Evolutionary conservation across 2,329 filamentous ascomycete genomes (phyloP), one percentile per base, ranked within the genome.

Genomic region (Scedosporium apiospermum): DNA sequence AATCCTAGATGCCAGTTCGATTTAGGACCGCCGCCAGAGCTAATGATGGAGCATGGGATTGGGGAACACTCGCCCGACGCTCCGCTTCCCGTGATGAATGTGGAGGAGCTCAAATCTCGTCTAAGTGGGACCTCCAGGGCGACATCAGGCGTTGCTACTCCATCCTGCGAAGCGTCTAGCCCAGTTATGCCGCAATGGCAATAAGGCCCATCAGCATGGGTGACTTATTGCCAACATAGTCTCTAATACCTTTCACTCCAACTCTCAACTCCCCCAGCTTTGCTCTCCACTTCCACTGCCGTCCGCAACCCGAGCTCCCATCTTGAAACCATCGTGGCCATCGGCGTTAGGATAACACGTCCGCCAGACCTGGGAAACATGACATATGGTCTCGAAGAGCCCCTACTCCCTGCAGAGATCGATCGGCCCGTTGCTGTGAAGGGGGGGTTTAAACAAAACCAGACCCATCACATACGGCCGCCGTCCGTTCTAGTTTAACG

Each of bases 351-450:
- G 34, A 38, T 12, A 38, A 3, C 34, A 38, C 34, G 34, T 38
- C 34, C 34, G 34, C 34, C 10, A 38, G 34, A 38, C 10, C 16
- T 49, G 44, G 21, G 44, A 49, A 49, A 49, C 44, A 27, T 21
- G 23, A 6, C 18, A 23, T 27, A 55, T 55, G 18, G 27, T 6
- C 18, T 18, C 44, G 7, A 14, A 23, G 23, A 2, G 1, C 23
- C 12, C 18, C 23, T 27, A 5, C 18, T 27, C 51, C 42, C 4
- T 53, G 59, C 59, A 38, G n/a, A 9, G 44, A 61, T 61, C 59
- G 44, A 61, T 61, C 59, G 44, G 59, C 44, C 59, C 59, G 59
- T 61, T 53, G 27, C 49, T 51, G 42, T 51, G 23, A 41, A 9
- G 57, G 16, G 57, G 16, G 18, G n/a, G 58, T 16, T 14, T 9